A percentile compares a stretch with the other conserved stretches of the same genome.
These are phyloP conservation scores for Colletotrichum tamarilloi DNA, from an alignment of 2,329 filamentous ascomycete genomes.

Conservation along the genomic window DNA sequence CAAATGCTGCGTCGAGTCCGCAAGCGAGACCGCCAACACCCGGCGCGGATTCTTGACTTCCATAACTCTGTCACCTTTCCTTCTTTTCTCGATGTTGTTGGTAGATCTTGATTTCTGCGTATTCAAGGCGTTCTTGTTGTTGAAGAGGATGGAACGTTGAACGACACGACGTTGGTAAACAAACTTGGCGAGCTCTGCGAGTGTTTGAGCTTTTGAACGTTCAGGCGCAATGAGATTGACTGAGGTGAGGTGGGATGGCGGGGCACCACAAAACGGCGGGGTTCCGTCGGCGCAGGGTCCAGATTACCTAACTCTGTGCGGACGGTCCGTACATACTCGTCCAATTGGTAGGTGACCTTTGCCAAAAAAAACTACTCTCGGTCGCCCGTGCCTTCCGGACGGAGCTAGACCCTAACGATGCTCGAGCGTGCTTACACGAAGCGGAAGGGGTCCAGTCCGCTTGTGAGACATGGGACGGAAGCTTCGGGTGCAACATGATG, in stretches of 20 bases:
- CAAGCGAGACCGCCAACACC: constrained; percentile 67
- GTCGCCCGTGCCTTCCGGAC: background rate
- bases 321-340: too few species aligned
- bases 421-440: background rate
- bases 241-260: constrained; percentile 12
- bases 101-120: too few species aligned
- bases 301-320: constrained; percentile 22
- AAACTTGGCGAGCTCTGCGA: background rate
- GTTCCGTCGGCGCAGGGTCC: constrained; percentile 2
- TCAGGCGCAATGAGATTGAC: background rate
- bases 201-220: background rate
- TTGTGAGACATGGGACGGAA: constrained; percentile 5
- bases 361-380: too few species aligned
- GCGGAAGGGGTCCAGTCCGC: background rate
- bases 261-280: background rate
- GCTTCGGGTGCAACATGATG: background rate
- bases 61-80: constrained; percentile 38
- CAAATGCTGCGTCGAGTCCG: constrained; percentile 58
- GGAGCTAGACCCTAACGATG: background rate
- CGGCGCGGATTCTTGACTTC: constrained; percentile 64
- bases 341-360: too few species aligned
- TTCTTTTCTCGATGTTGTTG: background rate
- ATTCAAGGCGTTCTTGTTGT: too few species aligned
- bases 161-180: background rate
- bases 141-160: background rate